Evolutionary conservation across 179 eudicot species (phyloP).

Genomic region (Pouteria campechiana): DNA sequence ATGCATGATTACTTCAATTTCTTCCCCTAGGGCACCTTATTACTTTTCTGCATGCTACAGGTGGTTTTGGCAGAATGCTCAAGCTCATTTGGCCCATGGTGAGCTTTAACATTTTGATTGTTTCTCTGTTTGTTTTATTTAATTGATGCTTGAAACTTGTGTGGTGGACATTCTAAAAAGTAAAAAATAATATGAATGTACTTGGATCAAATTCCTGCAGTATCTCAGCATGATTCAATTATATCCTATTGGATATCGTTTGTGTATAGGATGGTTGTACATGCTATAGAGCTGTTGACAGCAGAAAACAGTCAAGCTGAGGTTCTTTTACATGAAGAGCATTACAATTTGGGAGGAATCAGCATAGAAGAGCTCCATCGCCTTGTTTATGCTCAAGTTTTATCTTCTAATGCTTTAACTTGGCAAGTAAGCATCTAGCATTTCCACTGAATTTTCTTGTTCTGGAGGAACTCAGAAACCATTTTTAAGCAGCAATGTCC

Average conservation of each 20-base stretch:
- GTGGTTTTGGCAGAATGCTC: slow-evolving; percentile 92
- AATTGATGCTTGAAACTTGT: no score
- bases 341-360: slow-evolving; percentile 61
- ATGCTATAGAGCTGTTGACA: slow-evolving; percentile 82
- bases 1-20: neutral
- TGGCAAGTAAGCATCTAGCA: slow-evolving; percentile 61
- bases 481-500: neutral
- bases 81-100: slow-evolving; percentile 95
- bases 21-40: neutral
- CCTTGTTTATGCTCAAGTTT: slow-evolving; percentile 89
- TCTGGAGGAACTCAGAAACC: neutral
- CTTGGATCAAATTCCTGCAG: no score
- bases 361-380: slow-evolving; percentile 93
- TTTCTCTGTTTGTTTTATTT: neutral
- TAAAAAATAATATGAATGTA: no score
- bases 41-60: slow-evolving; percentile 27
- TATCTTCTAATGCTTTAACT: slow-evolving; percentile 87
- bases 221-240: no score
- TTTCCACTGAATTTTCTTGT: neutral
- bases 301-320: slow-evolving; percentile 76
- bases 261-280: slow-evolving; percentile 74
- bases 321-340: slow-evolving; percentile 62
- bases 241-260: neutral
- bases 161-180: no score
- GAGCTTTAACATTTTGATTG: slow-evolving; percentile 16